Evolutionary conservation across 352 stramenopile species (phyloP), one percentile per base, ranked within the genome.

Genomic region (Phytophthora macrochlamydospora): DNA sequence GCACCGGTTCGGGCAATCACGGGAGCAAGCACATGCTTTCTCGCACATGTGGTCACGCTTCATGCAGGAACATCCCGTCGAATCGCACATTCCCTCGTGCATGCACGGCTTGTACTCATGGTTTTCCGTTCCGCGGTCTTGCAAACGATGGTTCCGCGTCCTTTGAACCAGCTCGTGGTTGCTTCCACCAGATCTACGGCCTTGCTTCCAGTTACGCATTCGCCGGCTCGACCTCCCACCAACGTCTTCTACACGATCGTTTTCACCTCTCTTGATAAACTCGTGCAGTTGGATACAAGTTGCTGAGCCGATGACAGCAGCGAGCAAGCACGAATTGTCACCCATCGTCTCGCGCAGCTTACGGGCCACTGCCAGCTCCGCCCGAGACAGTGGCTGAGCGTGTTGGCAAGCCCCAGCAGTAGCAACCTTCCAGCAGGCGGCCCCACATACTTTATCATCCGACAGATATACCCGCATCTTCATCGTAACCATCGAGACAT

Each of bases 31-130:
- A 35, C 75, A 84, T n/a, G 72, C 75, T 12, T 73, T 76, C 52
- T 83, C 75, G 51, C 75, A 81, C 69, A 75, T 79, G 49, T 81
- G 72, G 31, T 84, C 73, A 6, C 71, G 69, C 32, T 69, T 76
- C 55, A 91, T 89, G 49, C 82, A 94, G 5, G 82, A 91, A 55
- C 86, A 94, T 9, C 60, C 72, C 2, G 31, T 75, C 12, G 75
- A 73, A 59, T 83, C 65, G 60, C 84, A 92, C 58, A 79, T 67
- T 31, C 84, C 84, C 2, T 90, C 75, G 60, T 94, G 86, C 37
- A 81, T 85, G 62, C 86, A 94, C 44, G 86, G 86, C 51, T 89
- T 73, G 51, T 90, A 93, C 59, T 92, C 82, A 51, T 92, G 79
- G 46, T 90, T 89, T 28, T 63, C 55, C 2, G 72, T 71, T 2